Evolutionary conservation across 2,329 filamentous ascomycete species (phyloP), one percentile per base, ranked within the genome.

Genomic region (Ophiostoma fasciatum): DNA sequence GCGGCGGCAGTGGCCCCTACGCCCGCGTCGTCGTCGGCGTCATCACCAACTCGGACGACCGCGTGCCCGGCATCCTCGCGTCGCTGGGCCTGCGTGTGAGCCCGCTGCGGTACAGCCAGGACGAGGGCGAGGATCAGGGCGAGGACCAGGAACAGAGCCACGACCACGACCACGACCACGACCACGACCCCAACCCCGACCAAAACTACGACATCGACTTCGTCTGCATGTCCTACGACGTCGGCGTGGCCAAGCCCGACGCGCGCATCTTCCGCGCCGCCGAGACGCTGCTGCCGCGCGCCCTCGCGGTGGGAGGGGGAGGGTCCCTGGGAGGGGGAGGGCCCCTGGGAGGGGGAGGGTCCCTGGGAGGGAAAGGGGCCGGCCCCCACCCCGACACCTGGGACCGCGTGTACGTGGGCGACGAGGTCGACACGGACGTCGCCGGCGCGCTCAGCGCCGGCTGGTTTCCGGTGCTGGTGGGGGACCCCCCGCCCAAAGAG

Each of bases 21-120:
- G 36, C 29, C 18, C 18, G 21, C 7, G 23, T 64, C 5, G 53
- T 71, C 2, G 54, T 74, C 5, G 73, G 72, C 19, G 57, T 78
- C 6, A 61, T 78, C 34, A 72, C 71, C 10, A 78, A 78, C 48
- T 77, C 72, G 0, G 74, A 79, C 44, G 62, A 70, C 47, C 59
- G 73, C n/a, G 66, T 76, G 0, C 61, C 64, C 0, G 51, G 51
- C 19, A 61, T 78, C 17, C 51, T 78, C 4, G 51, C 59, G 1
- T 69, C 68, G 0, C 52, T 77, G 5, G 69, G 67, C 1, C 45
- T 78, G 20, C 50, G 48, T 3, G 56, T 75, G 3, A 59, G 57
- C 35, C 54, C 58, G 0, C 28, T 54, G 23, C 52, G 55, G 9
- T 52, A 51, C 26, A 18, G 20, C 9, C 9, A 23, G n/a, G 5